Base-by-base conservation (phyloP, 257 asterid genomes). In the Penstemon newberryi region DNA sequence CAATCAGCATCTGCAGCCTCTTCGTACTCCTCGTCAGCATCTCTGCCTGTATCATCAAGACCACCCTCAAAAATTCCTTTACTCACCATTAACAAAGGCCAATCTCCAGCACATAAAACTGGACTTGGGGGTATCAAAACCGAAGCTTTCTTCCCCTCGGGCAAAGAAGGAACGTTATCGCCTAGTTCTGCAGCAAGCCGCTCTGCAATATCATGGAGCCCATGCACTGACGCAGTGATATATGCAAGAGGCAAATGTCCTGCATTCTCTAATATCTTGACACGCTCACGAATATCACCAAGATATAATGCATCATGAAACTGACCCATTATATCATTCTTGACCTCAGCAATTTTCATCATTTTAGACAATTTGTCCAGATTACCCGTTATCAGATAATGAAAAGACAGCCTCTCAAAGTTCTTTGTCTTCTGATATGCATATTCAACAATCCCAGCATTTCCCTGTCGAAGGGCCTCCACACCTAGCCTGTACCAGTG, bases 401-500 rank as follows among this genome's bases (percentile, higher is more conserved):
- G 96, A 73, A 91, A 89, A 52, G 98, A 89, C 65, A 89, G 83
- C 73, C 98, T 85, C 83, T 86, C 96, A 46, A 91, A 91, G 73
- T 91, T 89, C 87, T 87, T 91, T 2, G 96, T 91, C 78, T 79
- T 87, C 85, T 91, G 98, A 75, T 91, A 91, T 7, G 96, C 96
- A 77, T 91, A 89, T 75, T 91, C 96, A 18, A 91, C 98, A 8
- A 91, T 91, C 39, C 94, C 96, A 40, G 96, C 80, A 80, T 94
- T 91, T 42, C 99, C 99, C 83, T 89, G 99, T 52, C 99, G 92
- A 56, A 93, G 96, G 74, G 97, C 98, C 88, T 88, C 98, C 68
- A 93, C 92, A 50, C 98, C 98, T 8, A 93, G 86, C 71, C 84
- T 85, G 80, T 93, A 90, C 98, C 98, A 93, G 73, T 93, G 79